Evolutionary conservation across 805 yeast species (phyloP).

Genomic region (Saccharomycopsis vini): DNA sequence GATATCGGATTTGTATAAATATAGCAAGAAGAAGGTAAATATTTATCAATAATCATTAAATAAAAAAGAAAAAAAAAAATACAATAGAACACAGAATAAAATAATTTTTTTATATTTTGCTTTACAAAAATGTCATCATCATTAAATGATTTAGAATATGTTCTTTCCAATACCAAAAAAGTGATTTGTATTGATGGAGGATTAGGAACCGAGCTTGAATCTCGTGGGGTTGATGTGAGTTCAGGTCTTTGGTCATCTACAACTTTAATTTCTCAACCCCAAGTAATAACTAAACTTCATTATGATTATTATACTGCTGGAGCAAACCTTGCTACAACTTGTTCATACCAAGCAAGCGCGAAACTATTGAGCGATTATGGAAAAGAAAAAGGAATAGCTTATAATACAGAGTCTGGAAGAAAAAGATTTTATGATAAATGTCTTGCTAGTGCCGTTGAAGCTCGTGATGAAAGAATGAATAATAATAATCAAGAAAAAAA

Average conservation of each 20-base stretch:
- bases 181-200: constrained; percentile 46
- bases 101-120: too few relatives aligned
- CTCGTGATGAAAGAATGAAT: neutral
- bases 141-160: too few relatives aligned
- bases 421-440: constrained; percentile 21
- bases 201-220: constrained; percentile 54
- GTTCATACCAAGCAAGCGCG: constrained; percentile 53
- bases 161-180: constrained; percentile 5
- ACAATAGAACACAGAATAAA: too few relatives aligned
- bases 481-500: neutral
- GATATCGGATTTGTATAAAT: too few relatives aligned
- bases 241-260: constrained; percentile 56
- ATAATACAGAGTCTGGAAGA: neutral
- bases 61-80: too few relatives aligned
- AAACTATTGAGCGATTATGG: constrained; percentile 28
- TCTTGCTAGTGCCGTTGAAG: constrained; percentile 21
- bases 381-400: constrained; percentile 9
- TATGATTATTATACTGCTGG: constrained; percentile 43
- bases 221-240: constrained; percentile 34
- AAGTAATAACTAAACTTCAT: constrained; percentile 39
- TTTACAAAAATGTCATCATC: too few relatives aligned
- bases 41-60: too few relatives aligned
- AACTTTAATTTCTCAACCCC: constrained; percentile 38
- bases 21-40: too few relatives aligned
- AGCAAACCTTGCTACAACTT: constrained; percentile 44